A percentile compares a stretch with the other conserved stretches of the same genome.
Evolutionary conservation across 2,329 filamentous ascomycete genomes (phyloP).

Genomic region (Fusarium pseudonygamai): DNA sequence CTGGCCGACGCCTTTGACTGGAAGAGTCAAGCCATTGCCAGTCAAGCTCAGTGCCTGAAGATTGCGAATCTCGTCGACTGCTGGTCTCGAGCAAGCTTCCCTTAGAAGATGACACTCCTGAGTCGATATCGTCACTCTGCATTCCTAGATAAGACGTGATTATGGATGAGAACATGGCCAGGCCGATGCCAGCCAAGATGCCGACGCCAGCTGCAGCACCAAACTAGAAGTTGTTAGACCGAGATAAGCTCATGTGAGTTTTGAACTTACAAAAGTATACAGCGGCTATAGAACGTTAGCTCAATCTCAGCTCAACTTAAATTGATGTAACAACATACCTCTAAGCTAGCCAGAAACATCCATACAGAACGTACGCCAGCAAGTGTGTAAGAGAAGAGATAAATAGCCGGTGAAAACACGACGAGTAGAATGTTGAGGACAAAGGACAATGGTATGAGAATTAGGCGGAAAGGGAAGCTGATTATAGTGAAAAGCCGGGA

Average conservation of each 20-base stretch:
- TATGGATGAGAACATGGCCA: constrained; percentile 66
- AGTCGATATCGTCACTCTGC: constrained; percentile 41
- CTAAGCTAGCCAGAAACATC: constrained; percentile 46
- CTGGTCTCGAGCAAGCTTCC: constrained; percentile 22
- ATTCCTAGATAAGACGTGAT: constrained; percentile 63
- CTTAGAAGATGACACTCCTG: constrained; percentile 16
- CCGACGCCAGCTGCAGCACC: constrained; percentile 75
- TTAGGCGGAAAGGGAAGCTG: constrained; percentile 46
- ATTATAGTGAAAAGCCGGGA: constrained; percentile 36
- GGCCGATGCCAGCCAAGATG: constrained; percentile 66
- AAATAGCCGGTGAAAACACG: constrained; percentile 51
- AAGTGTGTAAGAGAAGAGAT: constrained; percentile 45
- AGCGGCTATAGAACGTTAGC: constrained; percentile 47
- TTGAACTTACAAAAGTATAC: constrained; percentile 54
- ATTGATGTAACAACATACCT: constrained; percentile 44
- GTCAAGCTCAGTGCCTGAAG: constrained; percentile 49
- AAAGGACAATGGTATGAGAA: constrained; percentile 45
- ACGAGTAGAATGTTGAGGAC: constrained; percentile 43
- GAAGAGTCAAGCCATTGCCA: constrained; percentile 52
- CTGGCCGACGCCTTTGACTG: constrained; percentile 52
- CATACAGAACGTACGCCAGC: constrained; percentile 37
- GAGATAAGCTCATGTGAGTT: rapidly evolving
- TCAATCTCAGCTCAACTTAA: background rate
- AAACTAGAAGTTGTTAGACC: constrained; percentile 52
- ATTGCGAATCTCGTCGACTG: constrained; percentile 30